Evolutionary conservation across 768 basidiomycete genomes (phyloP).

Genomic region (Kwoniella pini): DNA sequence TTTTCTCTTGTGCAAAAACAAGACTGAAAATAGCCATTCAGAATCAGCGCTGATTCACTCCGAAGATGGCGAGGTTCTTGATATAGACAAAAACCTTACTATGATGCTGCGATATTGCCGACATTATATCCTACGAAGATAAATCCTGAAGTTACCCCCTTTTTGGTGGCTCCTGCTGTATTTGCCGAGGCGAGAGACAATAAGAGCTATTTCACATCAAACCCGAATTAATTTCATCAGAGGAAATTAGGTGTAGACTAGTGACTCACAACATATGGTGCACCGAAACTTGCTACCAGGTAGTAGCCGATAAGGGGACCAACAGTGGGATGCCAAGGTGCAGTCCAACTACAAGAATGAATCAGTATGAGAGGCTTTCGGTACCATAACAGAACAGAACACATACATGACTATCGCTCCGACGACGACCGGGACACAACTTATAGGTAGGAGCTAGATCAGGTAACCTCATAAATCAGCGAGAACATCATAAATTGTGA

Average conservation of each 20-base stretch:
- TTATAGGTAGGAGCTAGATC: slow-evolving; percentile 42
- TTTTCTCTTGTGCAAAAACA: slow-evolving; percentile 42
- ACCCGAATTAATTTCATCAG: too few relatives aligned
- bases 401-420: slow-evolving; percentile 45
- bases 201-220: too few relatives aligned
- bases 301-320: slow-evolving; percentile 54
- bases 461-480: too few relatives aligned
- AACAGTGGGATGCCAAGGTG: slow-evolving; percentile 49
- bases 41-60: too few relatives aligned
- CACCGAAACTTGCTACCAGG: slow-evolving; percentile 36
- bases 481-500: background rate
- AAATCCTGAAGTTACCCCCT: slow-evolving; percentile 40
- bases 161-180: slow-evolving; percentile 54
- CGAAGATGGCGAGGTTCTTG: too few relatives aligned
- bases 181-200: slow-evolving; percentile 50
- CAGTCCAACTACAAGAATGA: slow-evolving; percentile 43
- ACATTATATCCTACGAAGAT: slow-evolving; percentile 53
- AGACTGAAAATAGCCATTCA: slow-evolving; percentile 10
- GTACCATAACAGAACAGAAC: background rate
- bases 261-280: slow-evolving; percentile 21
- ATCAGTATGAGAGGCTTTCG: slow-evolving; percentile 17
- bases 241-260: too few relatives aligned
- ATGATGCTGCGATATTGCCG: slow-evolving; percentile 34
- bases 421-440: slow-evolving; percentile 54
- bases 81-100: slow-evolving; percentile 9